These are phyloP conservation scores for Candida chilensis DNA, from an alignment of 805 yeast species.

Conservation along the genomic window DNA sequence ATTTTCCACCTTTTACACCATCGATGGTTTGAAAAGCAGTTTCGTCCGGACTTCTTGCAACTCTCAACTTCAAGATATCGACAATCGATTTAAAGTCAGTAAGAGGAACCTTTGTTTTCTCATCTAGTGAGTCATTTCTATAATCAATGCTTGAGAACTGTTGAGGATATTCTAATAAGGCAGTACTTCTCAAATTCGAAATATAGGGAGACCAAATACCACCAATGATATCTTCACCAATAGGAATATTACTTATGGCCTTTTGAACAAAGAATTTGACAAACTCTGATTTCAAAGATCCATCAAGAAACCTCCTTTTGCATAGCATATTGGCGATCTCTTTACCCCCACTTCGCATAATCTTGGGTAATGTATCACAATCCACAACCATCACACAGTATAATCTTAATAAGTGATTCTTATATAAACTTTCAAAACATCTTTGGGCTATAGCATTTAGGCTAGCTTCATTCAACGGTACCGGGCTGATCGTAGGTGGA, in stretches of 20 bases:
- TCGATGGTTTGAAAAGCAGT: conserved; percentile 54
- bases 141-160: conserved; percentile 81
- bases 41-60: conserved; percentile 66
- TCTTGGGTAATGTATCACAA: conserved; percentile 75
- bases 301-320: conserved; percentile 68
- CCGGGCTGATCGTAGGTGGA: conserved; percentile 17
- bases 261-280: conserved; percentile 69
- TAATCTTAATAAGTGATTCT: conserved; percentile 61
- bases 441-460: conserved; percentile 31
- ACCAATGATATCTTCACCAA: conserved; percentile 68
- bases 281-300: conserved; percentile 69
- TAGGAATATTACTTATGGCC: conserved; percentile 57
- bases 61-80: conserved; percentile 74
- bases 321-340: conserved; percentile 90
- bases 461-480: conserved; percentile 31
- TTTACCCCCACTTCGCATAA: conserved; percentile 74
- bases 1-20: conserved; percentile 23
- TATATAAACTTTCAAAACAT: conserved; percentile 31
- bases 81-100: conserved; percentile 64
- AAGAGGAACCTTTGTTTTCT: conserved; percentile 63
- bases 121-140: conserved; percentile 69
- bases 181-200: conserved; percentile 53
- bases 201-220: conserved; percentile 81
- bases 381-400: conserved; percentile 78
- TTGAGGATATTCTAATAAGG: conserved; percentile 53